Evolutionary conservation across 306 rosid species (phyloP), one percentile per base, ranked within the genome.

Genomic region (Abrus pulchellus): DNA sequence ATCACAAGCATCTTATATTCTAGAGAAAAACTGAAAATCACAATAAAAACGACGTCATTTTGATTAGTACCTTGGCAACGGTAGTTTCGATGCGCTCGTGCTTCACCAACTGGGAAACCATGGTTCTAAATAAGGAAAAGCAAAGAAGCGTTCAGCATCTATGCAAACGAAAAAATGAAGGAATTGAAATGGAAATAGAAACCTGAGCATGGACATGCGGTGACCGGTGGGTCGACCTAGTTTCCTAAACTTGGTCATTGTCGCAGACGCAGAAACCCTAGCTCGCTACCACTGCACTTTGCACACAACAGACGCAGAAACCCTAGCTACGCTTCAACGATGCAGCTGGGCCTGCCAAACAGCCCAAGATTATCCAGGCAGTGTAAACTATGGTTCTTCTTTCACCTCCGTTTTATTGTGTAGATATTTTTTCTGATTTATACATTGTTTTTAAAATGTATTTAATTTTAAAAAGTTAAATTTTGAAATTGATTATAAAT

Each of bases 71-170:
- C 98, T 95, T 95, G 77, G 97, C 87, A 74, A 93, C 88, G 53
- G 99, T 95, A 79, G 99, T 95, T 92, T 95, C 99, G 7, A 95
- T 91, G 11, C 99, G 97, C 83, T 95, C 97, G 54, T 95, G 97
- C 91, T 90, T 95, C 82, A 95, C 98, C 88, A 95, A 70, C 84
- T 95, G 98, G 36, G 99, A 95, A 3, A 95, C 98, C 99, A 95
- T 91, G 32, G 98, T 95, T 86, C 96, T 94, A 40, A 50, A 75
- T 2, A 84, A 62, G 44, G 14, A 63, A 32, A 33, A 60, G 63
- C 41, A 56, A 74, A 45, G 5, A 1, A 50, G 5, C 59, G 32
- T 20, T 20, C 20, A 20, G 20, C 20, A 20, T 20, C 20, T 44
- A 3, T 29, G 54, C 56, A 64, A 20, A 65, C 29, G 28, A n/a